Evolutionary conservation across 352 stramenopile species (phyloP).

Genomic region (Phytophthora sp.): DNA sequence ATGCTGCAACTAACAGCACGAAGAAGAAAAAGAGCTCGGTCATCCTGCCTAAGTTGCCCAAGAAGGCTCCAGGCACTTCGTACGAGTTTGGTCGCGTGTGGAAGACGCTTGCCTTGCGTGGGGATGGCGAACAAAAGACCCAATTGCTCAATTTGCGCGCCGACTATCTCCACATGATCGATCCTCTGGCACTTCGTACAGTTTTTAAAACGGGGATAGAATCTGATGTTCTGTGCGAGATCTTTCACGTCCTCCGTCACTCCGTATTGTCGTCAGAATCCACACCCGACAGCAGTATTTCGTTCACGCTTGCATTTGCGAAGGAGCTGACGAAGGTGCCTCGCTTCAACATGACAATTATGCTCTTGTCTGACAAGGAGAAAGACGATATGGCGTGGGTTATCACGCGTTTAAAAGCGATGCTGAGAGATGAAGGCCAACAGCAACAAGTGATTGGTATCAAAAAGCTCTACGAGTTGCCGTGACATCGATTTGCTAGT

Average conservation of each 20-base stretch:
- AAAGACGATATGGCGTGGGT: constrained; percentile 67
- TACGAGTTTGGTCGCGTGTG: constrained; percentile 86
- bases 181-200: constrained; percentile 33
- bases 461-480: constrained; percentile 57
- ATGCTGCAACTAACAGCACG: background rate
- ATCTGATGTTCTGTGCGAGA: constrained; percentile 74
- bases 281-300: background rate
- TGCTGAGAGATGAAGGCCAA: background rate
- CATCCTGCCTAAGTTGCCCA: constrained; percentile 60
- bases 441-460: constrained; percentile 31
- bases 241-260: constrained; percentile 55
- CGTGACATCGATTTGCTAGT: constrained; percentile 11
- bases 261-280: constrained; percentile 8
- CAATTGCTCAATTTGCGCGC: constrained; percentile 48
- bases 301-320: constrained; percentile 48
- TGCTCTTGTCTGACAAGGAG: constrained; percentile 76
- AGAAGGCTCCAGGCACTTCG: constrained; percentile 66
- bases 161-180: constrained; percentile 57
- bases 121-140: constrained; percentile 29
- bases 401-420: constrained; percentile 27
- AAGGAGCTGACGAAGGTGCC: constrained; percentile 52
- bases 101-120: constrained; percentile 66
- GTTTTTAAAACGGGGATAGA: constrained; percentile 85
- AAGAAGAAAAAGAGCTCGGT: constrained; percentile 8
- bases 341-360: constrained; percentile 80